Evolutionary conservation across 345 rosid species (phyloP).

Genomic region (Gossypium anomalum): DNA sequence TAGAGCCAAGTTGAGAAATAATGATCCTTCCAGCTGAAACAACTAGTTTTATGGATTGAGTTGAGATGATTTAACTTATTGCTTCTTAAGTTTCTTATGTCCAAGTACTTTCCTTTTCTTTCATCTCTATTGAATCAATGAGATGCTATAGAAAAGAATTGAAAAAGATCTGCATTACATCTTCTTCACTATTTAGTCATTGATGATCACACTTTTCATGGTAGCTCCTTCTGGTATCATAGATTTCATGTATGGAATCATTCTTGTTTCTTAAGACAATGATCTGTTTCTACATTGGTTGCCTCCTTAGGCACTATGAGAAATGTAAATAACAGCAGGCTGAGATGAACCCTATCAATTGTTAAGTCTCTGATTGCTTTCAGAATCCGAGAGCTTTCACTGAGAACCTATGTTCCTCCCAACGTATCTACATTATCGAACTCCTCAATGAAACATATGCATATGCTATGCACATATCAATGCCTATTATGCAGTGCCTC

Average conservation of each 20-base stretch:
- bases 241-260: neutral
- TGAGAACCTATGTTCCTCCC: neutral
- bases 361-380: neutral
- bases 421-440: neutral
- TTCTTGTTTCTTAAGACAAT: neutral
- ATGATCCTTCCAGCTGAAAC: neutral
- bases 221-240: neutral
- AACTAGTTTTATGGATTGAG: too few relatives aligned
- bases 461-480: too few relatives aligned
- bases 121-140: neutral
- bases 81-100: neutral
- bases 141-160: neutral
- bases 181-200: neutral
- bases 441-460: neutral
- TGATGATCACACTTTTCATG: neutral
- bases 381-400: neutral
- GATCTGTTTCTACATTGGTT: neutral
- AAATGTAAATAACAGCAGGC: too few relatives aligned
- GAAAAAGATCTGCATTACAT: neutral
- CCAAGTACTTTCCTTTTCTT: neutral
- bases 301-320: too few relatives aligned
- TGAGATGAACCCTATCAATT: neutral
- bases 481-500: too few relatives aligned
- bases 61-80: neutral
- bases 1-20: neutral